Evolutionary conservation across 768 basidiomycete genomes (phyloP).

Genomic region (Glaciozyma antarctica): DNA sequence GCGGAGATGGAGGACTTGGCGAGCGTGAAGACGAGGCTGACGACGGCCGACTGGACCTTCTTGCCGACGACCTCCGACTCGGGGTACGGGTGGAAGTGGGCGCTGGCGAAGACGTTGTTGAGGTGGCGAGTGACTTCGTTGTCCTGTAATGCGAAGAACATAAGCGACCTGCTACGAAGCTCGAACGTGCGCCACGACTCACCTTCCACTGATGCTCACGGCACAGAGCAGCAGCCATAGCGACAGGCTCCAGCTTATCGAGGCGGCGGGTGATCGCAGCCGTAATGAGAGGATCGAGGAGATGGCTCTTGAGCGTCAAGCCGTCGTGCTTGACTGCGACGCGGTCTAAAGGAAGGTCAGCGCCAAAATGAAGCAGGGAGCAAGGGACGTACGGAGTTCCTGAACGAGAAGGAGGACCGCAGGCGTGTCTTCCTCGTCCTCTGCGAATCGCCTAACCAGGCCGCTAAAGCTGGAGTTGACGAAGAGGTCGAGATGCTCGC

Average conservation of each 20-base stretch:
- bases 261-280: slow-evolving; percentile 11
- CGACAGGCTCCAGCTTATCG: slow-evolving; percentile 5
- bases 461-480: slow-evolving; percentile 13
- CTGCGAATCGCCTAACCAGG: slow-evolving; percentile 9
- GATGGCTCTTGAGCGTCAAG: slow-evolving; percentile 8
- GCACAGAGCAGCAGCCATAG: slow-evolving; percentile 10
- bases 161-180: neutral
- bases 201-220: slow-evolving; percentile 21
- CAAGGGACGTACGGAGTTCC: slow-evolving; percentile 3
- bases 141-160: slow-evolving; percentile 1
- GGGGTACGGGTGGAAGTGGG: slow-evolving; percentile 4
- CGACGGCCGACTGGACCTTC: neutral
- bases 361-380: neutral
- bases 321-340: neutral
- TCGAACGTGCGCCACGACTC: neutral
- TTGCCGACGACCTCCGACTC: neutral
- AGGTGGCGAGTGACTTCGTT: slow-evolving; percentile 30
- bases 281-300: slow-evolving; percentile 23
- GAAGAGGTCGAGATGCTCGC: neutral
- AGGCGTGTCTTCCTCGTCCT: slow-evolving; percentile 11
- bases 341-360: neutral
- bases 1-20: slow-evolving; percentile 4
- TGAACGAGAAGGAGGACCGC: neutral
- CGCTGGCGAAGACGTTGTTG: slow-evolving; percentile 26
- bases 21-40: slow-evolving; percentile 16